Conservation (phyloP, 2,329 filamentous ascomycete genomes). For the Graphilbum fragrans region DNA sequence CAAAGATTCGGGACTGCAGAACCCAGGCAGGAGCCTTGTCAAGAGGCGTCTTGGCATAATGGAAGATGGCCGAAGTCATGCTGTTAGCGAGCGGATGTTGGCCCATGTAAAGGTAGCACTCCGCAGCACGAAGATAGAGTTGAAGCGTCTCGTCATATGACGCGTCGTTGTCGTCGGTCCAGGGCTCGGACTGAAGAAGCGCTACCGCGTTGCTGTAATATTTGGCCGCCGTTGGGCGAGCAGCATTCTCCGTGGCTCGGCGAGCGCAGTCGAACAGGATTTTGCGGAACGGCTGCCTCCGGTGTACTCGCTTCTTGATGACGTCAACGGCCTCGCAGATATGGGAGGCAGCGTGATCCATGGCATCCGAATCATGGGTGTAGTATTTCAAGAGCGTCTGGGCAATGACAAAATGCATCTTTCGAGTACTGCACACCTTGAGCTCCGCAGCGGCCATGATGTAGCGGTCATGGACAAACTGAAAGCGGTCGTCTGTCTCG, state of each 20-base stretch:
- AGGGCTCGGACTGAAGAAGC: constrained; percentile 69
- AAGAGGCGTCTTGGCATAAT: constrained; percentile 55
- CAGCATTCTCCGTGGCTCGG: constrained; percentile 68
- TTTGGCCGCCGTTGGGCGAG: constrained; percentile 67
- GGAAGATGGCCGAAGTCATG: constrained; percentile 59
- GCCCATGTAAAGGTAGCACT: constrained; percentile 71
- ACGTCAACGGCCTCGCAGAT: constrained; percentile 67
- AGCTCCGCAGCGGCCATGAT: constrained; percentile 61
- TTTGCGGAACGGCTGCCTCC: constrained; percentile 57
- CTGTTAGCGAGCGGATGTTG: constrained; percentile 55
- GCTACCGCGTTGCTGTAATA: constrained; percentile 68
- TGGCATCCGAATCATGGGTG: constrained; percentile 43
- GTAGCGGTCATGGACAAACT: constrained; percentile 82
- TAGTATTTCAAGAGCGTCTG: constrained; percentile 68
- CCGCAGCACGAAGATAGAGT: constrained; percentile 66
- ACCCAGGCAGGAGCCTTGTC: constrained; percentile 81
- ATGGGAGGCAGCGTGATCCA: constrained; percentile 68
- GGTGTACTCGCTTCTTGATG: constrained; percentile 52
- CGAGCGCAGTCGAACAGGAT: constrained; percentile 70
- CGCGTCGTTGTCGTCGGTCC: constrained; percentile 63
- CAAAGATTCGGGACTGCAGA: constrained; percentile 66
- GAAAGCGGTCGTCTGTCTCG: constrained; percentile 76
- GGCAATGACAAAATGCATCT: constrained; percentile 88
- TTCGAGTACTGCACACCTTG: constrained; percentile 54
- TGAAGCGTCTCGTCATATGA: constrained; percentile 79